Percentiles rank a stretch among this genome's conserved stretches.
Evolutionary conservation across 495 filamentous ascomycete genomes (phyloP).

Genomic region (Cladorrhinum samala): DNA sequence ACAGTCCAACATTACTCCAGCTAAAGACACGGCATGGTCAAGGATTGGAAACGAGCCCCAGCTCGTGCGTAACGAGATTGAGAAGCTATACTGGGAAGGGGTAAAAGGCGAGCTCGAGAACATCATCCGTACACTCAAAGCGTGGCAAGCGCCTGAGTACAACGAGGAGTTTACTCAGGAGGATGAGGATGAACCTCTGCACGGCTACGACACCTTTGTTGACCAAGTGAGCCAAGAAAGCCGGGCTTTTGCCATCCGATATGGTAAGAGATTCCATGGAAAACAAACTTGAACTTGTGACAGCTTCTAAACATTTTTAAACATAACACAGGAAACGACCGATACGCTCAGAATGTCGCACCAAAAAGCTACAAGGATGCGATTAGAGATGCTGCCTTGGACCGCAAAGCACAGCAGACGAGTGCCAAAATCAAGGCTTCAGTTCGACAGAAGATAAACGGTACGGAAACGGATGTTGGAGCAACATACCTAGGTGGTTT

Average conservation of each 20-base stretch:
- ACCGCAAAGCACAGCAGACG: neutral
- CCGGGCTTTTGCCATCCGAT: slow-evolving; percentile 3
- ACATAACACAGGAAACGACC: neutral
- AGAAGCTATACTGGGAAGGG: slow-evolving; percentile 16
- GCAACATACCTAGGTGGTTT: no score
- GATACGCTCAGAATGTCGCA: no score
- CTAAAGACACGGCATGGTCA: neutral
- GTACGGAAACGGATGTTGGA: neutral
- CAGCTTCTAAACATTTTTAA: neutral
- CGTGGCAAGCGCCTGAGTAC: slow-evolving; percentile 2
- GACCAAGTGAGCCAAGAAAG: neutral
- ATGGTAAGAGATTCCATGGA: neutral
- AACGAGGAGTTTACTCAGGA: neutral
- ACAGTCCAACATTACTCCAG: neutral
- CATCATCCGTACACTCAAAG: slow-evolving; percentile 7
- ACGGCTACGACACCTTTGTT: slow-evolving; percentile 1
- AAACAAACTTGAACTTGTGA: neutral
- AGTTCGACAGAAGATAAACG: neutral
- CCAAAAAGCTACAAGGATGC: neutral
- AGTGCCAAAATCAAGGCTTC: neutral
- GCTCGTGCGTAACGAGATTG: slow-evolving; percentile 8
- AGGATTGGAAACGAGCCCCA: neutral
- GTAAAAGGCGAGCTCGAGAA: slow-evolving; percentile 6
- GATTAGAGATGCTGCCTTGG: neutral
- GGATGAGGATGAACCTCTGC: neutral